Conservation (phyloP, 2,329 filamentous ascomycete genomes). For the Coniochaeta sp. region DNA sequence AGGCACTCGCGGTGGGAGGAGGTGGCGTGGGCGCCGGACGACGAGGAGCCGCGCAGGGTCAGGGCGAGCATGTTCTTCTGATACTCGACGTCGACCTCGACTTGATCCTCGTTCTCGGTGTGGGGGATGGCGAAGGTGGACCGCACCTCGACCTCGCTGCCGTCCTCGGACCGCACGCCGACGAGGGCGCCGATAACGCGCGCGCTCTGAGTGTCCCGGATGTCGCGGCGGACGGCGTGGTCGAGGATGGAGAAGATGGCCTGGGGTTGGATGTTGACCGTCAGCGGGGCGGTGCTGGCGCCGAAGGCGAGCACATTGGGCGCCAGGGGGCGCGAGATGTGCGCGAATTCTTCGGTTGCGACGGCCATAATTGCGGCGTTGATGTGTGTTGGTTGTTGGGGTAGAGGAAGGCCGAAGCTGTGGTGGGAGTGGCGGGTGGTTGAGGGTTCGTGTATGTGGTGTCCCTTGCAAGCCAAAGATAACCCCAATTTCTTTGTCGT, state of each 20-base stretch:
- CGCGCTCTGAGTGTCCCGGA: slow-evolving; percentile 70
- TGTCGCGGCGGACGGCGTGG: slow-evolving; percentile 85
- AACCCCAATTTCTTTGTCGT: slow-evolving; percentile 12
- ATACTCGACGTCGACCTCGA: slow-evolving; percentile 99
- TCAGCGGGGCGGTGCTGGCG: slow-evolving; percentile 83
- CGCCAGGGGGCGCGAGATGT: slow-evolving; percentile 87
- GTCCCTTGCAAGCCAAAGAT: slow-evolving; percentile 10
- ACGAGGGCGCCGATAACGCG: slow-evolving; percentile 96
- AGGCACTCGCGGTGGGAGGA: slow-evolving; percentile 90
- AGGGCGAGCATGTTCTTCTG: slow-evolving; percentile 98
- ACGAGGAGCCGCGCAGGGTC: slow-evolving; percentile 59
- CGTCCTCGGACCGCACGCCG: slow-evolving; percentile 90
- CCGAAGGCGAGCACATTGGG: slow-evolving; percentile 72
- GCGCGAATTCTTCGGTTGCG: slow-evolving; percentile 79
- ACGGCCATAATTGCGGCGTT: slow-evolving; percentile 72
- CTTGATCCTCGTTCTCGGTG: slow-evolving; percentile 96
- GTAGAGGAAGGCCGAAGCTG: slow-evolving; percentile 7
- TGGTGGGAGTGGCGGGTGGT: background rate
- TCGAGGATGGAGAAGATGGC: slow-evolving; percentile 76
- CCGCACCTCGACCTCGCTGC: slow-evolving; percentile 90
- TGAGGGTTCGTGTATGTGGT: slow-evolving; percentile 4
- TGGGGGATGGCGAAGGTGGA: slow-evolving; percentile 97
- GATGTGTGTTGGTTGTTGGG: slow-evolving; percentile 13
- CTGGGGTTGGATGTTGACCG: slow-evolving; percentile 92
- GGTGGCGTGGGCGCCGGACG: background rate